These are phyloP conservation scores for Saccharomyces hybrid DNA, from an alignment of 1,139 yeast species.

Conservation along the genomic window DNA sequence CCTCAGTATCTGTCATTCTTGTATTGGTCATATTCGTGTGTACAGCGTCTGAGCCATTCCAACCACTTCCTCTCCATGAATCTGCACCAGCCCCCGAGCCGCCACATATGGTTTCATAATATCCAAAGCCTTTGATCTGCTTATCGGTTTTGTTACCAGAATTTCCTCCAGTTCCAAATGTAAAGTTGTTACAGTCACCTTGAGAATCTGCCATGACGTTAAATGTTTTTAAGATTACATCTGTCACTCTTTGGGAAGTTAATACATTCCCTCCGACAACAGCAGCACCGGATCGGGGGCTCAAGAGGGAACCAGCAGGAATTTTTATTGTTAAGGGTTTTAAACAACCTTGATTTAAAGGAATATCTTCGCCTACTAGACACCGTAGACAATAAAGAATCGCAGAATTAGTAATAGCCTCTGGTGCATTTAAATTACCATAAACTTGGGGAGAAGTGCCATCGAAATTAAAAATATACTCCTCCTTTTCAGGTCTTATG, in stretches of 20 bases:
- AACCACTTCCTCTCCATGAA: conserved; percentile 48
- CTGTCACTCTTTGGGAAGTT: conserved; percentile 78
- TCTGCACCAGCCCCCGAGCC: conserved; percentile 62
- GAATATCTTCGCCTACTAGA: conserved; percentile 69
- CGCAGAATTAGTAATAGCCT: conserved; percentile 75
- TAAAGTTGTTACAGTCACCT: conserved; percentile 67
- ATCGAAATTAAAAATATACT: conserved; percentile 40
- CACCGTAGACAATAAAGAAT: conserved; percentile 71
- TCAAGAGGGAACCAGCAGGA: conserved; percentile 60
- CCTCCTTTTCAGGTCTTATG: conserved; percentile 33
- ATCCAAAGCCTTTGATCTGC: conserved; percentile 67
- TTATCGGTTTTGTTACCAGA: no score
- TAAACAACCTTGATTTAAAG: conserved; percentile 79
- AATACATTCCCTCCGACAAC: conserved; percentile 89
- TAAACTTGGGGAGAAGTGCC: conserved; percentile 54
- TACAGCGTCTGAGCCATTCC: conserved; percentile 59
- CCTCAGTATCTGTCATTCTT: conserved; percentile 62
- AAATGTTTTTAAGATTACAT: conserved; percentile 69
- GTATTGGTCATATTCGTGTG: conserved; percentile 71
- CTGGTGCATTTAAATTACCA: conserved; percentile 59
- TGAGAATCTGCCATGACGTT: conserved; percentile 74
- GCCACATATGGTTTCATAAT: conserved; percentile 67
- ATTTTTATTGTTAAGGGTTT: conserved; percentile 59
- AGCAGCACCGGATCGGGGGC: conserved; percentile 72
- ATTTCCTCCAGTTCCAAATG: conserved; percentile 58